Evolutionary conservation across 208 protist genomes (phyloP), one percentile per base, ranked within the genome.

Genomic region (Wallacemonas rigidus): DNA sequence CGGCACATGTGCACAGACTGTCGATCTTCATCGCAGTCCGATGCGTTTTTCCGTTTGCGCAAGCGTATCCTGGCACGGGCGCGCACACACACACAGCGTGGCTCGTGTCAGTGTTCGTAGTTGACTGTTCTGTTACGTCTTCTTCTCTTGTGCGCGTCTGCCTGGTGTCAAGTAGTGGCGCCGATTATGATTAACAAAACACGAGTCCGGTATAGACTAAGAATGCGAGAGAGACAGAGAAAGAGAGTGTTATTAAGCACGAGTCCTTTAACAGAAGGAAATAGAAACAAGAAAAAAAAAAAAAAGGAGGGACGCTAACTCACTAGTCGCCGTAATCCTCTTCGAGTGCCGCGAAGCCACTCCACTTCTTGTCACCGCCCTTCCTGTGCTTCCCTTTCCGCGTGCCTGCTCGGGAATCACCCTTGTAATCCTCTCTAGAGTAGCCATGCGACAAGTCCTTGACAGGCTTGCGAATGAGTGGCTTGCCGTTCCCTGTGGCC

Each of bases 331-430:
- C 67, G 62, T 87, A 85, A 39, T 71, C 64, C 9, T 85, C 83
- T 3, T 75, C 83, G 15, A 79, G 62, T 5, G 67, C 64, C 45
- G 84, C 79, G 64, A 71, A 91, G 36, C 65, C 76, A 26, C 62
- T 72, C 84, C 88, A 90, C 38, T 80, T 82, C 15, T 76, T 77
- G 5, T 69, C 51, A 15, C 76, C 71, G 50, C 88, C 85, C 67
- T 95, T 95, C 67, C 87, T 74, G 62, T 95, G 88, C 63, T 95
- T 95, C 2, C 75, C 80, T 38, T 84, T 87, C 2, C 88, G 84
- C 3, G 82, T 82, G 14, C 80, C 77, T 9, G 77, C 77, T 39
- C 83, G 74, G 44, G 69, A 55, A 61, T 93, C 82, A 40, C 73
- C 39, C 50, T 88, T 72, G 71, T 95, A 93, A 54, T 95, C 87